Evolutionary conservation across 805 yeast genomes (phyloP), one percentile per base, ranked within the genome.

Genomic region (Ogataea methylovora): DNA sequence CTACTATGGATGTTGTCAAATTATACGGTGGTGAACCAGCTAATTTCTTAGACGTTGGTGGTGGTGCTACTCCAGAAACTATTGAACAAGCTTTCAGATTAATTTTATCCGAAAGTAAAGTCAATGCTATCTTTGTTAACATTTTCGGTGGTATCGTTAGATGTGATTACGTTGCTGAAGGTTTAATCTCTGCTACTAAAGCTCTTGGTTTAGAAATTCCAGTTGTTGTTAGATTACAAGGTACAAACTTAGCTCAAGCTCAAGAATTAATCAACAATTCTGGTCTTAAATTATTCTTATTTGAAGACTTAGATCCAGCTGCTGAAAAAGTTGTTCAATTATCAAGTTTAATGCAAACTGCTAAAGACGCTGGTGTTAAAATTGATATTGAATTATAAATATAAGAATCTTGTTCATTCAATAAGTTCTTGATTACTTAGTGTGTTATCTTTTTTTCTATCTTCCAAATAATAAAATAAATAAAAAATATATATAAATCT

Each of bases 141-240:
- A 92, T 92, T 56, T 92, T 92, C 56, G 99, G 99, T 63, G 98
- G 99, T 72, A 92, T 92, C 52, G 98, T 92, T 52, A 86, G 99
- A 75, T 92, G 98, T 69, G 99, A 92, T 69, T 86, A 79, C 69
- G 97, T 92, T 45, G 99, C 99, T 53, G 79, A 80, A 68, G 99
- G 99, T 66, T 76, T 92, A 60, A 88, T 92, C 53, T 84, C 88
- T 47, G 96, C 96, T 35, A 79, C 97, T 47, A 86, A 86, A 68
- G 83, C 82, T 71, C 77, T 92, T 72, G 79, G 83, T 54, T 79
- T 92, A 61, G 78, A 74, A 44, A 84, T 92, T 37, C 99, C 98
- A 48, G 92, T 92, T 54, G 94, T 92, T 49, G 97, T 88, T 42
- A 86, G 99, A 78, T 74, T 92, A 59, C 97, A 94, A 73, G 99